A percentile compares a stretch with the other conserved stretches of the same genome.
Conservation (phyloP, 2,329 filamentous ascomycete species). For the Stachybotrys echinatus region DNA sequence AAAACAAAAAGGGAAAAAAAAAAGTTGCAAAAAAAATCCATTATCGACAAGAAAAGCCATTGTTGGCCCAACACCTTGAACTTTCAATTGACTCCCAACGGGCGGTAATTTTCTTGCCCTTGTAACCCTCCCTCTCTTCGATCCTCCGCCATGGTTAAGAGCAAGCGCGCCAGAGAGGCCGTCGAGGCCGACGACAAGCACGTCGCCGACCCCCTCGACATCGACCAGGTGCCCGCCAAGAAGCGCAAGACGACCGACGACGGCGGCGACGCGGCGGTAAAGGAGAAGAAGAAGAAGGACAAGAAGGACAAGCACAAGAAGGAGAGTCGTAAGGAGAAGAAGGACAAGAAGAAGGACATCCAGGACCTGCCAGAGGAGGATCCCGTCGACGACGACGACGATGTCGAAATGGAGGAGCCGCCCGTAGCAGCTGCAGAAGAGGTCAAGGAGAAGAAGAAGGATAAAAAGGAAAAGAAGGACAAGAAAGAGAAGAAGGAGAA, state of each 20-base stretch:
- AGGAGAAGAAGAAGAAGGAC: slow-evolving; percentile 29
- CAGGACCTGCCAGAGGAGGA: slow-evolving; percentile 29
- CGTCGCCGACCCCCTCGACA: slow-evolving; percentile 5
- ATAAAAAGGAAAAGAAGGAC: slow-evolving; percentile 20
- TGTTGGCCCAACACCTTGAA: too few relatives aligned
- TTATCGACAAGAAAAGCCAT: background rate
- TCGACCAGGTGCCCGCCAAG: slow-evolving; percentile 20
- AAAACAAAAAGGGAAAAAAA: background rate
- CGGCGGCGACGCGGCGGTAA: slow-evolving; percentile 14
- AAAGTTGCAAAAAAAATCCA: slow-evolving; percentile 2
- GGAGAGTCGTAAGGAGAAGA: slow-evolving; percentile 32
- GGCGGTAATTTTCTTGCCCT: too few relatives aligned
- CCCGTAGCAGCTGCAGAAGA: slow-evolving; percentile 4
- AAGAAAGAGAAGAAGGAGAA: slow-evolving; percentile 23
- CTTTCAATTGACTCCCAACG: too few relatives aligned
- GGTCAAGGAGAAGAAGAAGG: slow-evolving; percentile 20
- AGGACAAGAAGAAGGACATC: slow-evolving; percentile 33
- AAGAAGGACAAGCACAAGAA: slow-evolving; percentile 26
- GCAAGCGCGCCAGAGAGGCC: slow-evolving; percentile 32
- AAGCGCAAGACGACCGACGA: slow-evolving; percentile 30
- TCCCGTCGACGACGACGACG: slow-evolving; percentile 15
- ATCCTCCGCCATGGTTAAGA: slow-evolving; percentile 24
- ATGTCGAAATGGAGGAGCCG: slow-evolving; percentile 12
- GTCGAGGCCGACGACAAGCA: slow-evolving; percentile 20
- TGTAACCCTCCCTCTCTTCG: too few relatives aligned